Base-by-base conservation (phyloP, 768 basidiomycete species). In the Russula sp. region DNA sequence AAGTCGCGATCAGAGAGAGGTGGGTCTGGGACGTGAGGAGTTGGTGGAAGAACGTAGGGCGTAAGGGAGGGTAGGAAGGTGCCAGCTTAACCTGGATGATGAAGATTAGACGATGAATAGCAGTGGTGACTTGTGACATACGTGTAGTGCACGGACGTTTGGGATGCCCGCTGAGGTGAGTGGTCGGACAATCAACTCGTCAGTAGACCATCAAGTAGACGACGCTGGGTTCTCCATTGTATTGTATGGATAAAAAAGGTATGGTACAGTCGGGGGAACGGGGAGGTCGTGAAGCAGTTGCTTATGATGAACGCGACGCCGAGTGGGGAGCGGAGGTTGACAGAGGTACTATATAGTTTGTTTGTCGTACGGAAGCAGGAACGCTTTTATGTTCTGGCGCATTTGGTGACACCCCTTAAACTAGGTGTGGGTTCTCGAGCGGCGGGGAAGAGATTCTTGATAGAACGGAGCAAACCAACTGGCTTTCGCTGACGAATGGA, bases 121-220 rank as follows among this genome's bases (percentile, higher is more conserved):
- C n/a, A n/a, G n/a, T n/a, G n/a, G n/a, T n/a, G n/a, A 5, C n/a
- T 30, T 7, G 5, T 16, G 16, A 61, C 67, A 16, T 57, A 68
- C 67, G 57, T 66, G 57, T 30, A 68, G 40, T 14, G 59, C 65
- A 22, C 64, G 64, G 38, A 66, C 36, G 36, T 16, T 59, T 42
- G 52, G 51, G 57, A 66, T 51, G 53, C 66, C 67, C n/a, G 67
- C 65, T 9, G 65, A 61, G 22, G 57, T 59, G 44, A 68, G 67
- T 5, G 65, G 50, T 20, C 67, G 67, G 60, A 68, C 48, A 24
- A 59, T 42, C 49, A 61, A 59, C 34, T 61, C 50, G 18, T 67
- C 67, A 49, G 56, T 52, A 9, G 64, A 38, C 59, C 53, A 57
- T 40, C 40, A 50, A 32, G 30, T 1, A 6, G 56, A 54, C 20